Conservation (phyloP, 768 basidiomycete genomes). For the Tulasnella calospora region DNA sequence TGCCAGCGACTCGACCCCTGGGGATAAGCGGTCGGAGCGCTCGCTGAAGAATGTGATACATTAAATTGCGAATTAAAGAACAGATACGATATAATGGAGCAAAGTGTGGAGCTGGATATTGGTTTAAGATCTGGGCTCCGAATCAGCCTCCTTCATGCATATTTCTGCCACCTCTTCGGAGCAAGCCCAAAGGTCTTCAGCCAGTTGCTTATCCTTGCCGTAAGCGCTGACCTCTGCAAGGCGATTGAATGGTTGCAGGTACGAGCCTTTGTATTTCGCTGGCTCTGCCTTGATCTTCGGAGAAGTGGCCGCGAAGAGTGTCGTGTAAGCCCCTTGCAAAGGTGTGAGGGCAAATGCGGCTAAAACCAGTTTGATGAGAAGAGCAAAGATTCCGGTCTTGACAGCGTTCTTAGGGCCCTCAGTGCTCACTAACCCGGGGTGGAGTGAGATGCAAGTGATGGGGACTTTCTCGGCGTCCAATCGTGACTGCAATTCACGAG, state of each 20-base stretch:
- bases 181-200: conserved; percentile 16
- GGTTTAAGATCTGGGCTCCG: background rate
- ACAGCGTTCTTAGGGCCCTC: conserved; percentile 29
- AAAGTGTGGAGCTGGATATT: no score
- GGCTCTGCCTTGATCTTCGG: conserved; percentile 6
- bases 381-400: background rate
- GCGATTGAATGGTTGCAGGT: conserved; percentile 16
- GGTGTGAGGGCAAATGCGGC: background rate
- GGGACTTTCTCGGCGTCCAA: conserved; percentile 39
- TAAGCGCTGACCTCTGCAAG: background rate
- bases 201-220: conserved; percentile 1
- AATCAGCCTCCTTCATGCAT: conserved; percentile 7
- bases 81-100: no score
- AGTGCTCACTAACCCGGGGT: conserved; percentile 44
- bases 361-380: background rate
- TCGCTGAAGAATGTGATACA: no score
- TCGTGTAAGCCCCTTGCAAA: conserved; percentile 2
- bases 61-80: no score
- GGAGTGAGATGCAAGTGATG: conserved; percentile 43
- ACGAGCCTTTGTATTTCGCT: conserved; percentile 1
- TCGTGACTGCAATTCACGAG: conserved; percentile 47
- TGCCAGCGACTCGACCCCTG: no score
- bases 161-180: conserved; percentile 17
- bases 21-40: no score
- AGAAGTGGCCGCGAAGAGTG: conserved; percentile 24